Percentiles rank a stretch among this genome's conserved stretches.
Evolutionary conservation across 805 yeast genomes (phyloP).

Genomic region (Yamadazyma ubonensis): DNA sequence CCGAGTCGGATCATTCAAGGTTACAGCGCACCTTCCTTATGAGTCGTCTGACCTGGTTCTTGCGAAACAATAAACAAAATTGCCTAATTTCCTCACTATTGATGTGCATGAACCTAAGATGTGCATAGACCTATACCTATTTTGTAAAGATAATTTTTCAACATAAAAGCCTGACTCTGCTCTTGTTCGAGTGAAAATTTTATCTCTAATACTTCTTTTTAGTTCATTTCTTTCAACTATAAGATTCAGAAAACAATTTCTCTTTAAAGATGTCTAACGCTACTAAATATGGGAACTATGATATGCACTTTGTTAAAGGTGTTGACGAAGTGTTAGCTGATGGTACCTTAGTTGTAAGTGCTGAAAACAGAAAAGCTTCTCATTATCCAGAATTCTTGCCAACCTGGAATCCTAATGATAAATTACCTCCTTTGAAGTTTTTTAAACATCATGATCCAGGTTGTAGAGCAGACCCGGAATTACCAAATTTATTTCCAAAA

Average conservation of each 20-base stretch:
- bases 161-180: constrained; percentile 7
- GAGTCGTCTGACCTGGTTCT: not conserved
- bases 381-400: constrained; percentile 31
- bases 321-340: constrained; percentile 13
- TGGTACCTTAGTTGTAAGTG: constrained; percentile 29
- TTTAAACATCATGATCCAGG: constrained; percentile 32
- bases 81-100: constrained; percentile 2
- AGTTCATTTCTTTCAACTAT: not conserved
- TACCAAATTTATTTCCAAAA: constrained; percentile 21
- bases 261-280: constrained; percentile 7
- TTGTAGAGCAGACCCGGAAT: constrained; percentile 21
- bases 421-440: constrained; percentile 27
- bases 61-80: constrained; percentile 1
- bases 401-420: constrained; percentile 34
- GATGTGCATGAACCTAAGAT: constrained; percentile 8
- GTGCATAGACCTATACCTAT: constrained; percentile 5
- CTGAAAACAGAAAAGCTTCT: constrained; percentile 22
- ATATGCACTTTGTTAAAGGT: constrained; percentile 15
- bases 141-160: not conserved
- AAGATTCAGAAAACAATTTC: not conserved
- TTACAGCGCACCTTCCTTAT: not conserved
- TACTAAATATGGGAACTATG: constrained; percentile 14
- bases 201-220: not conserved
- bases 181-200: not conserved
- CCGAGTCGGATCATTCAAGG: not conserved